These are phyloP conservation scores for Porpolomopsis calyptriformis DNA, from an alignment of 768 basidiomycete species.

Conservation along the genomic window DNA sequence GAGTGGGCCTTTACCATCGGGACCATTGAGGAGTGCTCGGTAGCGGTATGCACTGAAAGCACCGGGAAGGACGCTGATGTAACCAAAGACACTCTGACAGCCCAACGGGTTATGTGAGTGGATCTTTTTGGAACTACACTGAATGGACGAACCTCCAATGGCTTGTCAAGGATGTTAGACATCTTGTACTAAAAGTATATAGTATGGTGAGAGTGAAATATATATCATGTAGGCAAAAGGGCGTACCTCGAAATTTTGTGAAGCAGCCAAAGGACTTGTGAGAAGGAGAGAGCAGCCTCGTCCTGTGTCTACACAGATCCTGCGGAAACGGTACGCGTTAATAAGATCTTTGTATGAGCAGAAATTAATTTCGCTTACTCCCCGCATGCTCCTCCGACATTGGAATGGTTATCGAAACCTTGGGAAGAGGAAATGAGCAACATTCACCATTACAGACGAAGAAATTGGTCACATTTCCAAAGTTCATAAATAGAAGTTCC, in stretches of 20 bases:
- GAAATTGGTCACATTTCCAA: conserved; percentile 62
- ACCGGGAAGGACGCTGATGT: conserved; percentile 82
- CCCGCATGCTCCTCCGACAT: conserved; percentile 92
- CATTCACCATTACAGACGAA: neutral
- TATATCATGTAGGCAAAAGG: neutral
- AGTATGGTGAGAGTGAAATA: neutral
- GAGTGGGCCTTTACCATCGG: conserved; percentile 81
- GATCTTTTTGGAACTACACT: too few species aligned
- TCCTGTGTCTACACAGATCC: conserved; percentile 77
- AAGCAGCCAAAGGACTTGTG: conserved; percentile 73
- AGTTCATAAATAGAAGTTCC: conserved; percentile 92
- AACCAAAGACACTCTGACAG: conserved; percentile 65
- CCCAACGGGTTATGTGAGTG: neutral
- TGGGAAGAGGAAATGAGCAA: conserved; percentile 17
- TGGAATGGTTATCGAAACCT: conserved; percentile 70
- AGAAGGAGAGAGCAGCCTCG: conserved; percentile 61
- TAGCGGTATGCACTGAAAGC: conserved; percentile 91
- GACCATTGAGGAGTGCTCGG: conserved; percentile 76
- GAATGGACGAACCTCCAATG: too few species aligned
- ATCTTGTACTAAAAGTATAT: conserved; percentile 63
- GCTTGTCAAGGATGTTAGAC: conserved; percentile 94
- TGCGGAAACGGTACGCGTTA: conserved; percentile 15
- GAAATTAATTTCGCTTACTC: conserved; percentile 40
- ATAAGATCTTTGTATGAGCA: neutral
- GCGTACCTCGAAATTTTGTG: conserved; percentile 83